Evolutionary conservation across 164 flowering plant genomes (phyloP), one percentile per base, ranked within the genome.

Genomic region (Sextonia rubra): DNA sequence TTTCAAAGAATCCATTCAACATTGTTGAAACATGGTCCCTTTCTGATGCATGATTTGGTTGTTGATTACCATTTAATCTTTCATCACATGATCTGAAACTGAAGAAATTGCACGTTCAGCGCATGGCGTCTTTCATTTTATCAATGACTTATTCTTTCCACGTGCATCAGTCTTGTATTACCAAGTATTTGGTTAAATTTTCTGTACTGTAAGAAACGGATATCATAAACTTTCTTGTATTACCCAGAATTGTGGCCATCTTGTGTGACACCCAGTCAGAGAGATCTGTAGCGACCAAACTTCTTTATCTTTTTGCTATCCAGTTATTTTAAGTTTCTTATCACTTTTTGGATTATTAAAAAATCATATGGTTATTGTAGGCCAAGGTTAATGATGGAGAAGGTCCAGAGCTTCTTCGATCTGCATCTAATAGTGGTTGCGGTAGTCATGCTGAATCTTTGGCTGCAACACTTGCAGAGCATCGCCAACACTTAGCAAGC

Each of bases 311-410:
- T 37, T 37, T 37, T 37, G 44, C 44, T 37, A 37, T 37, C 44
- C 44, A 37, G 6, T 37, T 37, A 37, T 37, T 37, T 8, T 37
- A 37, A 37, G 44, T 37, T 7, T 37, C 7, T 32, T 32, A 32
- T 32, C 44, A 32, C 7, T 32, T 32, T 32, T 32, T 7, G 11
- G 44, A 37, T 37, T 0, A 37, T 8, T 37, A 37, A 37, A 1
- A 37, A 37, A 37, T 8, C 44, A 37, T 37, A 37, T 5, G 68
- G 47, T 32, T 65, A 18, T 76, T 60, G 74, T 73, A 93, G 99
- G 90, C 95, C 76, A 96, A 92, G 80, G 89, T 94, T 64, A 96
- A 96, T 86, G 90, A 92, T 81, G 98, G 99, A 69, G 93, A 91
- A 66, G 99, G 98, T 79, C 99, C 99, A 60, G 97, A 96, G 64